phyloP scores from a whole-genome alignment of 768 basidiomycete genomes.

The Plicaturopsis crispa region DNA sequence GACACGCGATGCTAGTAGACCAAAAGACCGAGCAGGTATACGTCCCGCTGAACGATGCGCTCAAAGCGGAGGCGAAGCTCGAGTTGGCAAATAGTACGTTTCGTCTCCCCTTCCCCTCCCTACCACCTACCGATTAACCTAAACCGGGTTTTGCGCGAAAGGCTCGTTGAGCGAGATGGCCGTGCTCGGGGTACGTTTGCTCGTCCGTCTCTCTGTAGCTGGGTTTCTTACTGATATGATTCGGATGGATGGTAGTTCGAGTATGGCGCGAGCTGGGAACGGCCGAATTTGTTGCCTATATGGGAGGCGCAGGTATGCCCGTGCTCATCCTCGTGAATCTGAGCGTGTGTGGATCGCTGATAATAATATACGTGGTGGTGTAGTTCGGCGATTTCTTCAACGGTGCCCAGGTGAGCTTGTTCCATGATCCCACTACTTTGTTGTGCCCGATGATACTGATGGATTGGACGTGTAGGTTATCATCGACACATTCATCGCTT shows the following conservation, averaged over 20 bases:
- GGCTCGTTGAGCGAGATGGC: slow-evolving; percentile 87
- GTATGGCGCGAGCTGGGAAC: slow-evolving; percentile 86
- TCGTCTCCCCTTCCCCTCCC: not conserved
- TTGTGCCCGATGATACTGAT: not conserved
- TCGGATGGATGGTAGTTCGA: slow-evolving; percentile 52
- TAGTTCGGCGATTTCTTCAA: slow-evolving; percentile 96
- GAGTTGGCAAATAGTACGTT: slow-evolving; percentile 82
- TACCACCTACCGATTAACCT: no score
- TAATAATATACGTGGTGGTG: no score
- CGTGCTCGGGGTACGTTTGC: slow-evolving; percentile 78
- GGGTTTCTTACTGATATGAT: not conserved
- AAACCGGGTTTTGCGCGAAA: no score
- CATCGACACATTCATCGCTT: slow-evolving; percentile 84
- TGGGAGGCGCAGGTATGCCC: slow-evolving; percentile 81
- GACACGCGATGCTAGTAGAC: slow-evolving; percentile 89
- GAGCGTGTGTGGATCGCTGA: slow-evolving; percentile 1
- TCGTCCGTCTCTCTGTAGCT: slow-evolving; percentile 8
- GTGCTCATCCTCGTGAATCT: not conserved
- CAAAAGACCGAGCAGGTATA: slow-evolving; percentile 74
- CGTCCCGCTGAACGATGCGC: slow-evolving; percentile 73
- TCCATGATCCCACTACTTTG: no score
- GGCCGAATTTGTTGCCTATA: slow-evolving; percentile 72
- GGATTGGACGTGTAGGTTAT: slow-evolving; percentile 41
- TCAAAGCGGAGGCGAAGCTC: slow-evolving; percentile 56
- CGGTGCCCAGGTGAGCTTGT: slow-evolving; percentile 67